A percentile compares a stretch with the other conserved stretches of the same genome.
These are phyloP conservation scores for Lactifluus piperatus DNA, from an alignment of 768 basidiomycete genomes.

Conservation along the genomic window DNA sequence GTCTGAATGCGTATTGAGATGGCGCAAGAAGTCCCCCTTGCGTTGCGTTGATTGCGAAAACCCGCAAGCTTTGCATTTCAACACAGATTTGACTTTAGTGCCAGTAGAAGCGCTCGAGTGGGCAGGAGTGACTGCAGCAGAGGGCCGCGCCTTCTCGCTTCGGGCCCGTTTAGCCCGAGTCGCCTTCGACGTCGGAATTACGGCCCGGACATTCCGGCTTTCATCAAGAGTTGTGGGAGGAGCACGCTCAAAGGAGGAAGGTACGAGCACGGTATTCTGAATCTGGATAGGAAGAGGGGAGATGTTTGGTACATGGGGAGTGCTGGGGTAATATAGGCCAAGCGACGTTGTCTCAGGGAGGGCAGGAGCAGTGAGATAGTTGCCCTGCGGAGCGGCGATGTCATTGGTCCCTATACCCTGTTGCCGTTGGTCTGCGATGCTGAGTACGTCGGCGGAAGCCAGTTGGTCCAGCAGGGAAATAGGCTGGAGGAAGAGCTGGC, in stretches of 20 bases:
- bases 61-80: not conserved
- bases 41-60: not conserved
- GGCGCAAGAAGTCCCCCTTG: slow-evolving; percentile 7
- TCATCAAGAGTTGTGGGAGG: not conserved
- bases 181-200: not conserved
- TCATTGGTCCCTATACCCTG: not conserved
- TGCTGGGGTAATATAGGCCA: slow-evolving; percentile 5
- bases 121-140: not conserved
- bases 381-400: not conserved
- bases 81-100: not conserved
- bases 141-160: not conserved
- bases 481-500: not conserved
- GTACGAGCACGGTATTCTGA: not conserved
- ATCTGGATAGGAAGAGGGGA: no score
- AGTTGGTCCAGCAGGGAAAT: not conserved
- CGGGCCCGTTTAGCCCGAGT: not conserved
- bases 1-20: slow-evolving; percentile 1
- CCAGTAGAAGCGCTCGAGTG: no score
- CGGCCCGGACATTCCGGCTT: not conserved
- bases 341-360: not conserved
- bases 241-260: not conserved
- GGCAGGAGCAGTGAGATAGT: not conserved
- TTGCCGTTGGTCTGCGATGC: not conserved
- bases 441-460: not conserved
- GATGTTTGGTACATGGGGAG: no score